Evolutionary conservation across 1,139 yeast species (phyloP).

Genomic region (Blastobotrys illinoisensis): DNA sequence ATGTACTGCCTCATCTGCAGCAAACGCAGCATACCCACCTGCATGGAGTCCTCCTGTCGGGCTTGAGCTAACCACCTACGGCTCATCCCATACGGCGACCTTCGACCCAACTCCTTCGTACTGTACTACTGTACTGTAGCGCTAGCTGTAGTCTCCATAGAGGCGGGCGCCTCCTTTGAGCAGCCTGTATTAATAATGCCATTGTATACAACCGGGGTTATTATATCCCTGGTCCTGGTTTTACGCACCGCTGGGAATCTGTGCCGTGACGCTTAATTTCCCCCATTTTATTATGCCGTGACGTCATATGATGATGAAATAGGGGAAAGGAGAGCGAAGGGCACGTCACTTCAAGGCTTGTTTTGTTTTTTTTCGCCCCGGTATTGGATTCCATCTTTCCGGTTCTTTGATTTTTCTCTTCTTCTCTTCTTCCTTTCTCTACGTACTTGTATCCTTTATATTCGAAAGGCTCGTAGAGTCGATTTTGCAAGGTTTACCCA

Average conservation of each 20-base stretch:
- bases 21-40: background rate
- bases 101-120: no score
- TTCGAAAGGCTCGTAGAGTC: background rate
- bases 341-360: background rate
- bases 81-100: background rate
- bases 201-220: background rate
- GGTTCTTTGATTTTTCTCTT: background rate
- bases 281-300: background rate
- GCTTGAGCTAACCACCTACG: background rate
- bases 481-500: background rate
- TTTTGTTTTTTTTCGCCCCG: background rate
- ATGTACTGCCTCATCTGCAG: background rate
- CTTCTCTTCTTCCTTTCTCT: background rate
- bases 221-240: background rate
- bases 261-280: background rate
- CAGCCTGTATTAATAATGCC: no score
- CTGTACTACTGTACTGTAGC: no score
- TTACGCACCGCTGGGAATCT: background rate
- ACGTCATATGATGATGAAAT: background rate
- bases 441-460: background rate
- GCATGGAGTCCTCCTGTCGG: background rate
- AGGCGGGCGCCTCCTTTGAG: no score
- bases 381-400: background rate
- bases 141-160: no score
- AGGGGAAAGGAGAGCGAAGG: background rate